Evolutionary conservation across 2,329 filamentous ascomycete species (phyloP).

Genomic region (Talaromyces sp.): DNA sequence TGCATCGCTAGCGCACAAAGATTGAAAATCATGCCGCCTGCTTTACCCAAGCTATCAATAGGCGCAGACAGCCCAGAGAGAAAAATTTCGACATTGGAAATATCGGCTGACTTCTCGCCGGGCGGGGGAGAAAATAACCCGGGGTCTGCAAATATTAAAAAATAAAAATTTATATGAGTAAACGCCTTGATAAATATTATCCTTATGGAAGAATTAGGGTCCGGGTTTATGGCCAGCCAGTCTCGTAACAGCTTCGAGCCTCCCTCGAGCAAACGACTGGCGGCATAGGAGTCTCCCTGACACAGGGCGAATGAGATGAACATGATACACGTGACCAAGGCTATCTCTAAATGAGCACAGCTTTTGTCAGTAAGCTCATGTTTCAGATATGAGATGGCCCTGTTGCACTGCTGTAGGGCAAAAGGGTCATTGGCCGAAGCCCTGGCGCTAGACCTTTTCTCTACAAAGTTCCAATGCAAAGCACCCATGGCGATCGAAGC

Average conservation of each 20-base stretch:
- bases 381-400: not conserved
- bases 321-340: conserved; percentile 14
- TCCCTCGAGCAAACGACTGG: conserved; percentile 11
- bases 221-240: not conserved
- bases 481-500: conserved; percentile 7
- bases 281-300: conserved; percentile 12
- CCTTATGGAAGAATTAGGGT: not conserved
- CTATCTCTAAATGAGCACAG: conserved; percentile 12
- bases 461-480: conserved; percentile 6
- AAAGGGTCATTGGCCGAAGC: too few species aligned
- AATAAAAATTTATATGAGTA: conserved; percentile 11
- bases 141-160: not conserved
- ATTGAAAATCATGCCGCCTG: conserved; percentile 5
- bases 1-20: not conserved
- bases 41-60: conserved; percentile 2
- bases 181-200: conserved; percentile 9
- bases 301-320: conserved; percentile 15
- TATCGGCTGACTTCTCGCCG: not conserved
- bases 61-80: not conserved
- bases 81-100: not conserved
- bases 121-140: not conserved
- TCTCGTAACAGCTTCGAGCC: conserved; percentile 11
- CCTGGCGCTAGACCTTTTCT: too few species aligned
- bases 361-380: conserved; percentile 3
- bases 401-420: too few species aligned